Percentiles rank a stretch among this genome's conserved stretches.
Evolutionary conservation across 2,329 filamentous ascomycete genomes (phyloP).

Genomic region (Pseudonectria buxi): DNA sequence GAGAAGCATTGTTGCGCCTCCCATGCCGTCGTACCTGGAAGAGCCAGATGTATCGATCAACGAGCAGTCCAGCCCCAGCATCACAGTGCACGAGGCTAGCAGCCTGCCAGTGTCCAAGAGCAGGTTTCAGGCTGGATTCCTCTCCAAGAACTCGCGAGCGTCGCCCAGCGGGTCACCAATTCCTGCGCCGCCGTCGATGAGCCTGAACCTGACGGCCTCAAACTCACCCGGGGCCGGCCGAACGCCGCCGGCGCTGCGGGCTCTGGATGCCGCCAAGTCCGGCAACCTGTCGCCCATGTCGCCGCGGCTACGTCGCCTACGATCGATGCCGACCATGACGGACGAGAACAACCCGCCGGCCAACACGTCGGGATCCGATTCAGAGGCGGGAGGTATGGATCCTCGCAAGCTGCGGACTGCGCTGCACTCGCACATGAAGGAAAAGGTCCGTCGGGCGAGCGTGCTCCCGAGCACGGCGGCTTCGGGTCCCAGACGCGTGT

Average conservation of each 20-base stretch:
- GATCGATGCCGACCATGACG: conserved; percentile 29
- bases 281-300: conserved; percentile 44
- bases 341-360: conserved; percentile 51
- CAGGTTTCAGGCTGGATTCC: conserved; percentile 83
- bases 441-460: conserved; percentile 36
- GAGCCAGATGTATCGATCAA: conserved; percentile 16
- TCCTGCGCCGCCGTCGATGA: conserved; percentile 47
- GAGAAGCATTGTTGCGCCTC: conserved; percentile 28
- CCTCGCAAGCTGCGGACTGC: conserved; percentile 48
- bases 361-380: conserved; percentile 39
- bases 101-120: conserved; percentile 43
- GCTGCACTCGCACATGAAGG: conserved; percentile 45
- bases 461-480: conserved; percentile 28
- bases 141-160: conserved; percentile 49
- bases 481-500: conserved; percentile 36
- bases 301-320: conserved; percentile 27
- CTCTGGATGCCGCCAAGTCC: conserved; percentile 42
- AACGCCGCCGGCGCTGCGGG: conserved; percentile 38
- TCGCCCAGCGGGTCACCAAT: conserved; percentile 54
- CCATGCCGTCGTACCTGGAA: conserved; percentile 14
- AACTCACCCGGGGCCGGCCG: conserved; percentile 23
- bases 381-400: conserved; percentile 45
- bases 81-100: conserved; percentile 44
- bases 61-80: conserved; percentile 51
- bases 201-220: conserved; percentile 47